Evolutionary conservation across 2,329 filamentous ascomycete genomes (phyloP).

Genomic region (Paracorniculantispora psalliotae): DNA sequence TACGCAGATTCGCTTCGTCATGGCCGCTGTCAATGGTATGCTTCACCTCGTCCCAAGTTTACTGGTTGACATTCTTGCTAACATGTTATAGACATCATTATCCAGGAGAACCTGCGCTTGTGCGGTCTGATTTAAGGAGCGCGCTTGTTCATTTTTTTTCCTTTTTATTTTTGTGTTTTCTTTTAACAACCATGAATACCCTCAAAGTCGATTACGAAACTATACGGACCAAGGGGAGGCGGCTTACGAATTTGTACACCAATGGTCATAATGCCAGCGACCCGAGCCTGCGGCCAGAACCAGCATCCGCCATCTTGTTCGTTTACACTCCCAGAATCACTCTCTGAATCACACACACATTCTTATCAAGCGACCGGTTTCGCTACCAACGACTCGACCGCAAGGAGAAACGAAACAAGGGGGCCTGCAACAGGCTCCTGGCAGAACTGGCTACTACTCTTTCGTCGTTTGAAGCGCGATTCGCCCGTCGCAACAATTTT

Average conservation of each 20-base stretch:
- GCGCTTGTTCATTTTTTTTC: conserved; percentile 21
- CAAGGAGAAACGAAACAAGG: background rate
- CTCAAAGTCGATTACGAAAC: conserved; percentile 17
- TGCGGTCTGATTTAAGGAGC: conserved; percentile 84
- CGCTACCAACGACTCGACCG: background rate
- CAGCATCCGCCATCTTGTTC: conserved; percentile 1
- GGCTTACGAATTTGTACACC: conserved; percentile 11
- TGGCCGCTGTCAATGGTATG: conserved; percentile 97
- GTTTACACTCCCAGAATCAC: background rate
- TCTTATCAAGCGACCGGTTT: conserved; percentile 7
- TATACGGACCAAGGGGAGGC: conserved; percentile 13
- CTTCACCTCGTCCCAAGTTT: conserved; percentile 9
- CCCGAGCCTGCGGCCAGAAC: background rate
- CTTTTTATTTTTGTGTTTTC: conserved; percentile 23
- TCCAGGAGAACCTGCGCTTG: conserved; percentile 96
- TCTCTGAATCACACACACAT: background rate
- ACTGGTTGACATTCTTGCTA: background rate
- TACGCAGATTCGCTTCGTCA: conserved; percentile 98
- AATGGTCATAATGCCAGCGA: conserved; percentile 3
- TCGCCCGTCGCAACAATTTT: background rate
- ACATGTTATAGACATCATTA: conserved; percentile 78
- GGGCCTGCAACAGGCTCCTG: background rate
- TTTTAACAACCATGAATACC: conserved; percentile 21
- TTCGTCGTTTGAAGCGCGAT: background rate
- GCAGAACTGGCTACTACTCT: background rate